Evolutionary conservation across 2,329 filamentous ascomycete species (phyloP), one percentile per base, ranked within the genome.

Genomic region (Beauveria caledonica): DNA sequence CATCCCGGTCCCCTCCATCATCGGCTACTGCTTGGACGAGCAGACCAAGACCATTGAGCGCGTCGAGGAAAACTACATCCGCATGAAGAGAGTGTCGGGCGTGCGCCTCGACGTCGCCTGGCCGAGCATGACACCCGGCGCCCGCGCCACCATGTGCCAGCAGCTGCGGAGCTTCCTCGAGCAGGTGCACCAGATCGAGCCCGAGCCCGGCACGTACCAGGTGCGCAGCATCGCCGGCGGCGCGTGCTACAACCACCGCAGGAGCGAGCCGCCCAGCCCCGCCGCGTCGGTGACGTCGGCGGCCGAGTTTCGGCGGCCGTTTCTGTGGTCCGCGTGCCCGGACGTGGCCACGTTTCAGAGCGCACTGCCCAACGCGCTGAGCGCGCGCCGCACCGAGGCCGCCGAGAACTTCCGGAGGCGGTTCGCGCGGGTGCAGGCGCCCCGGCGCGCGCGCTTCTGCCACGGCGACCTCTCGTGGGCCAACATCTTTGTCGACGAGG

Each of bases 401-500:
- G 61, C 51, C 13, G 57, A 55, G 9, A 61, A 54, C 36, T 65
- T 62, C 27, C 63, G 64, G 42, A 39, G 23, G 13, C 45, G 53
- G 36, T 54, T 64, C 9, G 15, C n/a, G 44, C 44, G 10, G 44
- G 9, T 11, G 44, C 44, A 21, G 44, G 8, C 44, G n/a, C n/a
- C 44, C 44, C 44, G n/a, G n/a, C 23, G 23, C 23, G 45, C 60
- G 23, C 19, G 23, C 15, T 72, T 73, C 25, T 70, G 70, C 5
- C 72, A 72, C 52, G 68, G 68, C 3, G 70, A 73, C 56, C 65
- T 74, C 7, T 71, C 70, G 33, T 65, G 68, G 13, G 64, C 68
- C 6, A 73, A 73, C 50, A 72, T 74, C 21, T 62, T 73, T 10
- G 64, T 74, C 15, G 67, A 73, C 56, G 64, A 69, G 0, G 56